Evolutionary conservation across 108 stramenopile genomes (phyloP).

Genomic region (Fistulifera pelliculosa): DNA sequence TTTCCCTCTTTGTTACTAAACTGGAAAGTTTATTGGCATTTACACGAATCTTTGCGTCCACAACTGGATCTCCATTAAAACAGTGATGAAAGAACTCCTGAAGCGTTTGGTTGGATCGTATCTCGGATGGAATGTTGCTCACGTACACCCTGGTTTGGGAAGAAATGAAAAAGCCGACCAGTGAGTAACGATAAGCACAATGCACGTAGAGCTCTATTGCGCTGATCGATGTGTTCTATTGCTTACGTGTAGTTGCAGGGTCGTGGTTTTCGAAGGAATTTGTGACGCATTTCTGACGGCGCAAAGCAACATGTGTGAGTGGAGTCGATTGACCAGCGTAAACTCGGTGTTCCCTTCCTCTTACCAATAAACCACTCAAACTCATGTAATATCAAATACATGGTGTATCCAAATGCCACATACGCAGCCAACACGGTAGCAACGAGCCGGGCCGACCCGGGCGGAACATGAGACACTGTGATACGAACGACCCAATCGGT

Average conservation of each 20-base stretch:
- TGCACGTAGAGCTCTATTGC: too few relatives aligned
- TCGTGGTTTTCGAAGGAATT: slow-evolving; percentile 16
- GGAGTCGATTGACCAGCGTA: too few relatives aligned
- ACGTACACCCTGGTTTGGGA: slow-evolving; percentile 17
- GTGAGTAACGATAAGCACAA: too few relatives aligned
- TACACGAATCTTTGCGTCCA: slow-evolving; percentile 40
- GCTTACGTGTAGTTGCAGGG: slow-evolving; percentile 29
- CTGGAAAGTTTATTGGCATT: slow-evolving; percentile 37
- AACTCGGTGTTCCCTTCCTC: too few relatives aligned
- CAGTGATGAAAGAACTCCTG: slow-evolving; percentile 36
- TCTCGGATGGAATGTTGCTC: slow-evolving; percentile 26
- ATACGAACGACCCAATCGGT: slow-evolving; percentile 13
- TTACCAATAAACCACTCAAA: slow-evolving; percentile 48
- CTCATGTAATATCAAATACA: slow-evolving; percentile 48
- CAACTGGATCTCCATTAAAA: slow-evolving; percentile 15
- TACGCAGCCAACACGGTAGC: slow-evolving; percentile 54
- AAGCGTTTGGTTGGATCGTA: slow-evolving; percentile 24
- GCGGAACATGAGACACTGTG: slow-evolving; percentile 29
- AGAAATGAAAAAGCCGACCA: too few relatives aligned
- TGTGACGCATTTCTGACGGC: slow-evolving; percentile 17
- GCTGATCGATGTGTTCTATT: too few relatives aligned
- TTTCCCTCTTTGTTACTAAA: slow-evolving; percentile 29
- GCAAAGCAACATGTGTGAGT: too few relatives aligned
- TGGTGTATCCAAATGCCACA: slow-evolving; percentile 50
- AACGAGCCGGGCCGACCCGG: slow-evolving; percentile 24